Evolutionary conservation across 2,329 filamentous ascomycete genomes (phyloP), one percentile per base, ranked within the genome.

Genomic region (Alternaria viburni): DNA sequence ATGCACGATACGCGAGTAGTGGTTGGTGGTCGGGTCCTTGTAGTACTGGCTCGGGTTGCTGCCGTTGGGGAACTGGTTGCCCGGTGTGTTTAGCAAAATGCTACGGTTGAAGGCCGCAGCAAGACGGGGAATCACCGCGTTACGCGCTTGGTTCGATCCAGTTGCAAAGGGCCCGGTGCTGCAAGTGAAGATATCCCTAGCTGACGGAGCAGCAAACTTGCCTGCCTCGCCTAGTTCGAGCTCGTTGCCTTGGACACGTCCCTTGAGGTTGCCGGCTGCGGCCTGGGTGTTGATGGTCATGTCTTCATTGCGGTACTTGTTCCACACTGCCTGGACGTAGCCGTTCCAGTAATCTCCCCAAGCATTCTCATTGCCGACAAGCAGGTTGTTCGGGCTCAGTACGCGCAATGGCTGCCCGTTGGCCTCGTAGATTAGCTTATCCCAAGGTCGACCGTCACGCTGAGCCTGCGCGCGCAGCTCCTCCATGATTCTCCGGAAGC

Each of bases 81-180:
- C 64, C 0, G 67, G 64, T 9, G 78, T 68, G 44, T 72, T 77
- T 6, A 96, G 74, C 64, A 96, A 79, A 11, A 90, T 94, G 32
- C 87, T 89, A 21, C 92, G 86, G 79, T 94, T 93, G 72, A 95
- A 87, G 1, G 90, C 91, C 1, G 92, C 92, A 0, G 90, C 87
- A 13, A 96, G 81, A n/a, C 92, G 85, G 0, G 93, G 91, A 9
- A 89, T 89, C 59, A 94, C 86, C 44, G 89, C 89, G 63, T 83
- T 83, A 17, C 82, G 80, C 59, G 80, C 78, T 5, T 72, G 72
- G 12, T 80, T 80, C 4, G 73, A 70, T 63, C 85, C 72, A 49
- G 81, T 72, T 67, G 82, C 81, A 68, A 91, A 90, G 0, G 88
- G 88, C 0, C 89, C 89, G 2, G 85, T 88, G 68, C 86, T 89